Evolutionary conservation across 1,284 basidiomycete genomes (phyloP).

Genomic region (Dichomitus squalens): DNA sequence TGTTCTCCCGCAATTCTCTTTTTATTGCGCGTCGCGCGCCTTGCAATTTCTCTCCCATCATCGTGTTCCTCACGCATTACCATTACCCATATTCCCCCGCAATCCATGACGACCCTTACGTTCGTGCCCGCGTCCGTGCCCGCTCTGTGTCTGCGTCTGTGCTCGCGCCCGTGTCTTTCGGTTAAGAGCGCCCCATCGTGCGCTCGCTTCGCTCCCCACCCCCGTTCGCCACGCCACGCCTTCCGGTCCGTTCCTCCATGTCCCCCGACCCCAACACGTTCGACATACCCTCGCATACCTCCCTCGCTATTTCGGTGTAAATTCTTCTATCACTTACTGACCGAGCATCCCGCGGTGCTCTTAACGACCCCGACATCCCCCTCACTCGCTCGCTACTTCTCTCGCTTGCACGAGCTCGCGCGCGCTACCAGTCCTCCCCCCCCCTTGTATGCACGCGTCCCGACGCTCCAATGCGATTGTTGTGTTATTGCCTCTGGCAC

Average conservation of each 20-base stretch:
- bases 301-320: not conserved
- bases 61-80: not conserved
- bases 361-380: not conserved
- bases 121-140: not conserved
- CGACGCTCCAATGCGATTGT: not conserved
- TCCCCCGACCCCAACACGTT: not conserved
- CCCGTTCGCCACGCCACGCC: not conserved
- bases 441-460: no score
- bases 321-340: not conserved
- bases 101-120: not conserved
- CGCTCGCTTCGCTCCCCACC: not conserved
- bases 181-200: no score
- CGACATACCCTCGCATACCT: not conserved
- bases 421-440: no score
- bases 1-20: not conserved
- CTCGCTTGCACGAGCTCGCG: not conserved
- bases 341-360: no score
- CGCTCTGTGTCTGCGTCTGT: not conserved
- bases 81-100: not conserved
- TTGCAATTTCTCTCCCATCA: not conserved
- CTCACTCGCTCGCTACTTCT: not conserved
- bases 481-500: no score
- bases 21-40: not conserved
- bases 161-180: not conserved
- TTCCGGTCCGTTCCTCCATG: not conserved